Base-by-base conservation (phyloP, 768 basidiomycete species). In the Lactarius indigo region DNA sequence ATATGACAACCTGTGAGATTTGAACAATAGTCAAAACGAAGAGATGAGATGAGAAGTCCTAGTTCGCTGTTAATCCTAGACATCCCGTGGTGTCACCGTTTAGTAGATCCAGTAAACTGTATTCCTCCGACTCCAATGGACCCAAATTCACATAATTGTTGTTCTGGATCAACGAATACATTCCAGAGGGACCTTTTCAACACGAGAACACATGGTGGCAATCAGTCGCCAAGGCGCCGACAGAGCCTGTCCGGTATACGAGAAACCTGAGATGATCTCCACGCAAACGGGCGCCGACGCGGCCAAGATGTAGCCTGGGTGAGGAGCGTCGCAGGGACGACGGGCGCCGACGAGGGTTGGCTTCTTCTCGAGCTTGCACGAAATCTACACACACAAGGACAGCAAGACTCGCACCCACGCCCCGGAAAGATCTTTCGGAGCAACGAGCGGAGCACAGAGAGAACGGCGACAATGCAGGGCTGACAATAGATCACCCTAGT, bases 241-340 rank as follows among this genome's bases (percentile, higher is more conserved):
- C 65, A 69, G 59, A 69, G 68, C 57, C 68, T 42, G 42, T 69
- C 66, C n/a, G 68, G 68, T 17, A 69, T 68, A 41, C 68, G 65
- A 62, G 68, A 69, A 17, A 69, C 59, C 30, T 44, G 65, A 20
- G 58, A 35, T 23, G 57, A 37, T 33, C 57, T 58, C 61, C 61
- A 23, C 20, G 50, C 28, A 44, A 62, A 55, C 23, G 61, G 44
- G 12, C 61, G 47, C 13, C 59, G 56, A 31, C 61, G 58, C 9
- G 33, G 44, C 30, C 57, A 63, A 55, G 57, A 44, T 28, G 33
- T 44, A 56, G 57, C 52, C 13, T 15, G 65, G 52, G 59, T 31
- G 18, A 57, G 6, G 10, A 63, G 57, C 7, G 57, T 20, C 15
- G 54, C 59, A 13, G 64, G 23, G 26, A 47, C 20, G 30, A 30